Base-by-base conservation (phyloP, 441 rosid species). In the Gossypium trilobum region DNA sequence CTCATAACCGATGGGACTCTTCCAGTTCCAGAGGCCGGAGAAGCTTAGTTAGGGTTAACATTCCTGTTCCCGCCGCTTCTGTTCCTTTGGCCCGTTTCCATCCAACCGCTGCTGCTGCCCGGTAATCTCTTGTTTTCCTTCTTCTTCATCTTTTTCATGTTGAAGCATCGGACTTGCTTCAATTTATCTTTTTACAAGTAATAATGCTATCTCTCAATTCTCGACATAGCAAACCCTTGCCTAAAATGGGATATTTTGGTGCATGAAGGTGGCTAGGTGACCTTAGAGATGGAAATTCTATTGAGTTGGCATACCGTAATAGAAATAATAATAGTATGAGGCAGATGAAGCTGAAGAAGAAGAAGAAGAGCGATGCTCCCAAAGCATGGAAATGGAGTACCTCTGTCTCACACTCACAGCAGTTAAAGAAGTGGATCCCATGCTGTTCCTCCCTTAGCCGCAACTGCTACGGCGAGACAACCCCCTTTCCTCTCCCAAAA, bases 201-300 rank as follows among this genome's bases (percentile, higher is more conserved):
- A 33, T 55, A 22, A 44, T 11, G 5, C 17, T 59, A 7, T 36
- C 62, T 57, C 6, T 65, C 31, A 44, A 20, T 54, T 75, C 60
- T 17, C 22, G 16, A 68, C 16, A 16, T 16, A 31, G 42, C 27
- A 17, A 48, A 67, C n/a, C 22, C 39, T 48, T n/a, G 16, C 16
- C 17, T 29, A 31, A 68, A 51, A 17, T 52, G 60, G 48, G 48
- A 68, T 68, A 16, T 68, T 60, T 71, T 6, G 73, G 71, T 66
- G 78, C 72, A 62, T 72, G 31, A 81, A 89, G 99, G 86, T 78
- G 83, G 86, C 68, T 74, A 25, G 77, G 68, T 48, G 85, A 78
- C 44, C 9, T 14, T 60, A 48, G 48, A 23, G 75, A 57, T 84
- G 71, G 52, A 17, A 73, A 68, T 51, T 29, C 74, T 57, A 79